phyloP scores from a whole-genome alignment of 2,329 filamentous ascomycete species.

The Xylaria polymorpha region DNA sequence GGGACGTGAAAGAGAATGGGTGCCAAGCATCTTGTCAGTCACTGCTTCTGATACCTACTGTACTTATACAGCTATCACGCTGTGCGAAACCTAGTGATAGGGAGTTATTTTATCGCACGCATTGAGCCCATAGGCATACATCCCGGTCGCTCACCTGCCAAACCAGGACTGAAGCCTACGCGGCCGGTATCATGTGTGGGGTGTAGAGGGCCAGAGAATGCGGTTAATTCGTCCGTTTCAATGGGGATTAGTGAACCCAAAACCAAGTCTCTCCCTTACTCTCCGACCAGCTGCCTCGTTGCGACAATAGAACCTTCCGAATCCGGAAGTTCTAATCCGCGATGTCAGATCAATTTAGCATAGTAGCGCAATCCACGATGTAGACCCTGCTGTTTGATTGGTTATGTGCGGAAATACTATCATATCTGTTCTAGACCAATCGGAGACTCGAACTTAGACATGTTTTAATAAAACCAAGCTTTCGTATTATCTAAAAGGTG shows the following conservation, averaged over 20 bases:
- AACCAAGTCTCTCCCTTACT: neutral
- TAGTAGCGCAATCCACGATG: neutral
- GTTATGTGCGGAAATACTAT: constrained; percentile 1
- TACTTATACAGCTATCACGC: constrained; percentile 19
- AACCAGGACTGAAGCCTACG: constrained; percentile 30
- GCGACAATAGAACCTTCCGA: constrained; percentile 28
- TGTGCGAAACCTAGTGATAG: neutral
- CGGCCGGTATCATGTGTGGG: constrained; percentile 16
- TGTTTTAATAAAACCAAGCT: constrained; percentile 1
- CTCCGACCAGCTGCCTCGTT: constrained; percentile 6
- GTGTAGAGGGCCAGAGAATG: neutral
- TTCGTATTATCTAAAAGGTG: neutral
- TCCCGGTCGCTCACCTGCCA: constrained; percentile 26
- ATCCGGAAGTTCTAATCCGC: constrained; percentile 25
- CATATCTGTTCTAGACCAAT: constrained; percentile 19
- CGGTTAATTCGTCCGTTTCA: constrained; percentile 13
- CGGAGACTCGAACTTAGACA: neutral
- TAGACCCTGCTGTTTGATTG: constrained; percentile 3
- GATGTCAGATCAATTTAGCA: constrained; percentile 13
- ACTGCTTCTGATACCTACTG: neutral
- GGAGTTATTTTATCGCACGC: constrained; percentile 16
- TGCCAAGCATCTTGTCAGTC: constrained; percentile 19
- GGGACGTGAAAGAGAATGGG: neutral
- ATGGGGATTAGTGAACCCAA: constrained; percentile 6
- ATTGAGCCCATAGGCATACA: constrained; percentile 1